Evolutionary conservation across 23 red algal genomes (phyloP).

Genomic region (Gracilaria gracilis): DNA sequence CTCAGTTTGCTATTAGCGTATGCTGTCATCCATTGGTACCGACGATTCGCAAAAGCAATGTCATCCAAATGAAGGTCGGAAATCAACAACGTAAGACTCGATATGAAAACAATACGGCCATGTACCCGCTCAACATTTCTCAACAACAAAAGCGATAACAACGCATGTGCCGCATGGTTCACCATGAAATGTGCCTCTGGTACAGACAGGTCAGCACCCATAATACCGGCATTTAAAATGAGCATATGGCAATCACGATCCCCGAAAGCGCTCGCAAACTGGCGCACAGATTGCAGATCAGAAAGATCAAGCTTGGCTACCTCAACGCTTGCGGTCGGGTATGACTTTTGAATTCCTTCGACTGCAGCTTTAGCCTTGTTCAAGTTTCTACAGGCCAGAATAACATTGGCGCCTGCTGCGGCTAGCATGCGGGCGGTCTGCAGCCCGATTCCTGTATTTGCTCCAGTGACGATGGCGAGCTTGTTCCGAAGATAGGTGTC

Average conservation of each 20-base stretch:
- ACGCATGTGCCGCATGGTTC: constrained; percentile 93
- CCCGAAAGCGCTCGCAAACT: constrained; percentile 36
- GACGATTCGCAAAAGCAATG: constrained; percentile 51
- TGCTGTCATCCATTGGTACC: constrained; percentile 81
- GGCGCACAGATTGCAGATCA: constrained; percentile 75
- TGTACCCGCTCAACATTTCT: not conserved
- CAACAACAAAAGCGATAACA: constrained; percentile 84
- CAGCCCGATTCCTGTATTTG: constrained; percentile 93
- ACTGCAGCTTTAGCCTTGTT: constrained; percentile 59
- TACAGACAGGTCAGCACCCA: constrained; percentile 60
- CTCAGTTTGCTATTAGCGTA: constrained; percentile 89
- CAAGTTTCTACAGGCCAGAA: constrained; percentile 82
- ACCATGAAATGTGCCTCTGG: constrained; percentile 92
- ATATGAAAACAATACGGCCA: constrained; percentile 78
- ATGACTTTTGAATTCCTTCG: constrained; percentile 4
- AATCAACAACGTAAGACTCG: constrained; percentile 71
- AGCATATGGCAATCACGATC: constrained; percentile 54
- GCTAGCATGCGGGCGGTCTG: constrained; percentile 77
- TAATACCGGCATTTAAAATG: constrained; percentile 89
- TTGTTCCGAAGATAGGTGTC: constrained; percentile 29
- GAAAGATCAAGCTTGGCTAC: constrained; percentile 65
- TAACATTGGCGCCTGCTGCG: constrained; percentile 62
- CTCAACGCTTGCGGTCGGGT: constrained; percentile 30
- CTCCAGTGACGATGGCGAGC: constrained; percentile 86
- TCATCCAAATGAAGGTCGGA: constrained; percentile 73